Percentiles rank a stretch among this genome's conserved stretches.
phyloP scores from a whole-genome alignment of 2,329 filamentous ascomycete species.

The Myriangium duriaei region DNA sequence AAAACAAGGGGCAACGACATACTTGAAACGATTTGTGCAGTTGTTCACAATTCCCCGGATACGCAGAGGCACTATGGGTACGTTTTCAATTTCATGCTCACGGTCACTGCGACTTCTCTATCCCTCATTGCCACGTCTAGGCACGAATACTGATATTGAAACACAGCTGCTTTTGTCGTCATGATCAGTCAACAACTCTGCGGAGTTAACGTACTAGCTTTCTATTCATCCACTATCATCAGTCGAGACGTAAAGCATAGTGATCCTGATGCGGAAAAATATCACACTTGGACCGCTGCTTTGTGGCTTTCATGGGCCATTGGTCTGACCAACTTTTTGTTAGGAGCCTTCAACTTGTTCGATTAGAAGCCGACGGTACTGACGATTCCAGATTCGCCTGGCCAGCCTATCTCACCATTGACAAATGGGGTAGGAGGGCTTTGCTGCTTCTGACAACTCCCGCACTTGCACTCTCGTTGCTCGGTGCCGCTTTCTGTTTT shows the following conservation, averaged over 20 bases:
- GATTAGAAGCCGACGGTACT: conserved; percentile 1
- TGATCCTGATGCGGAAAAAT: conserved; percentile 7
- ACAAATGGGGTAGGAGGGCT: conserved; percentile 43
- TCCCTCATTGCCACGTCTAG: background rate
- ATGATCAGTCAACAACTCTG: conserved; percentile 8
- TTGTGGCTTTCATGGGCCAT: conserved; percentile 20
- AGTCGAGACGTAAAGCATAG: conserved; percentile 10
- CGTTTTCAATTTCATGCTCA: too few species aligned
- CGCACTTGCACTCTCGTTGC: conserved; percentile 34
- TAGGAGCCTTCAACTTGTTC: background rate
- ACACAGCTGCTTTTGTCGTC: conserved; percentile 2
- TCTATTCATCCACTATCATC: conserved; percentile 20
- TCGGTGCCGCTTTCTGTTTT: conserved; percentile 39
- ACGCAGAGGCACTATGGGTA: conserved; percentile 15
- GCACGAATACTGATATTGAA: background rate
- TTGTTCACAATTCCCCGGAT: conserved; percentile 18
- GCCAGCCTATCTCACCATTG: conserved; percentile 48
- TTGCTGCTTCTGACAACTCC: conserved; percentile 35
- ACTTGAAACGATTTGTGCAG: conserved; percentile 17
- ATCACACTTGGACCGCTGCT: conserved; percentile 11
- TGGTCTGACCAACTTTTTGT: conserved; percentile 17
- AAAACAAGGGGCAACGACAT: conserved; percentile 8
- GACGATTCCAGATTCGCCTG: conserved; percentile 35
- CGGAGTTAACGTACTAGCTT: conserved; percentile 15
- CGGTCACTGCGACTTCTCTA: too few species aligned